phyloP scores from a whole-genome alignment of 306 rosid genomes.

The Lathyrus aphaca region DNA sequence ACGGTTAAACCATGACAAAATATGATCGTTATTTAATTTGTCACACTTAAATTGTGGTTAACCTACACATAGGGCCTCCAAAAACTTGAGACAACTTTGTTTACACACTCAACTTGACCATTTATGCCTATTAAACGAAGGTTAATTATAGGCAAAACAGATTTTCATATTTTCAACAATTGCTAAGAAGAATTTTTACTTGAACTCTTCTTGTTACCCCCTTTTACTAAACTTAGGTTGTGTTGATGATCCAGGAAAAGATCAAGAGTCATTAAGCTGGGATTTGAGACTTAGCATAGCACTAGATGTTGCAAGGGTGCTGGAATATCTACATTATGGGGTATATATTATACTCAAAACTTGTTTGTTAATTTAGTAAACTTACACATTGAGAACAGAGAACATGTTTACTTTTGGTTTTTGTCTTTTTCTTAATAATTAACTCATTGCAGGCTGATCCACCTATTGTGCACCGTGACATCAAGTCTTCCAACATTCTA shows the following conservation, averaged over 20 bases:
- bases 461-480: conserved; percentile 92
- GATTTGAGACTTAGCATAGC: conserved; percentile 72
- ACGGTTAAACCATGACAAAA: too few species aligned
- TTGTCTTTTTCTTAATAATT: conserved; percentile 1
- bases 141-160: neutral
- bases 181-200: conserved; percentile 1
- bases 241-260: conserved; percentile 49
- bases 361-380: neutral
- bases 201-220: conserved; percentile 7
- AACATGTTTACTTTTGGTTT: conserved; percentile 29
- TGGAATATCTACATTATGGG: conserved; percentile 98
- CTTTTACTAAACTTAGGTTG: conserved; percentile 9
- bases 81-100: too few species aligned
- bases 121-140: too few species aligned
- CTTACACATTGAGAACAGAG: conserved; percentile 17
- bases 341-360: conserved; percentile 46
- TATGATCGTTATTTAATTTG: too few species aligned
- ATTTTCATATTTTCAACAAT: conserved; percentile 16
- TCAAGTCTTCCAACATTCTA: conserved; percentile 83
- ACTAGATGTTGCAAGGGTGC: conserved; percentile 84
- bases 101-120: too few species aligned
- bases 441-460: conserved; percentile 77
- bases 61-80: too few species aligned
- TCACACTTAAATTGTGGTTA: too few species aligned
- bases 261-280: conserved; percentile 74